Evolutionary conservation across 768 basidiomycete species (phyloP), one percentile per base, ranked within the genome.

Genomic region (Dioszegia aurantiaca): DNA sequence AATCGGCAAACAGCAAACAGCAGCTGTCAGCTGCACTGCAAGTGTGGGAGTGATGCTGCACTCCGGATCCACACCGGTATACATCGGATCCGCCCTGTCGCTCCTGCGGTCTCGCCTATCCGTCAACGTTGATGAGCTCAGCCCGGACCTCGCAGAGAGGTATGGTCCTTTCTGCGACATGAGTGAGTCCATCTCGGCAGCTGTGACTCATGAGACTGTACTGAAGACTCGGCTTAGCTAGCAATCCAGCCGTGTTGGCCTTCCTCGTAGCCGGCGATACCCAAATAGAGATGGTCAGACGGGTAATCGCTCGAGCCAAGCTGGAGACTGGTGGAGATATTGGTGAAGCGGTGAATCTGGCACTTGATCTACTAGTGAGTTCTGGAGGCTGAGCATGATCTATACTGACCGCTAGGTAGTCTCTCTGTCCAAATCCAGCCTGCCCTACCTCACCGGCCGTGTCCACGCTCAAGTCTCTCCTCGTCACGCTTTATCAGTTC

Each of bases 401-500:
- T n/a, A n/a, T n/a, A n/a, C n/a, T n/a, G n/a, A n/a, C 48, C 23
- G 11, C 26, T 26, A 63, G 61, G 48, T 53, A n/a, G 62, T 56
- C 19, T 12, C 26, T 12, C 30, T 63, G 21, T 59, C 62, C 28
- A 60, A 56, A 51, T 17, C 27, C 12, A 51, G 48, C 39, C 52
- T 55, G 12, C 61, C 60, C 3, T 31, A 53, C 28, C 43, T 61
- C 17, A 46, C 57, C 12, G 68, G 65, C 16, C 62, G 65, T 2
- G 65, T 67, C n/a, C 68, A 63, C 43, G 62, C 63, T 27, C 68
- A 69, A 44, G 48, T 58, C 27, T 69, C 68, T 4, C 68, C 68
- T 2, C 42, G 51, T 27, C 41, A 64, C 52, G 65, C 65, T n/a
- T 56, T 60, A 47, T 62, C 67, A 26, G 40, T 42, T 2, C n/a